Evolutionary conservation across 768 basidiomycete species (phyloP).

Genomic region (Tylopilus plumbeoviolaceoides): DNA sequence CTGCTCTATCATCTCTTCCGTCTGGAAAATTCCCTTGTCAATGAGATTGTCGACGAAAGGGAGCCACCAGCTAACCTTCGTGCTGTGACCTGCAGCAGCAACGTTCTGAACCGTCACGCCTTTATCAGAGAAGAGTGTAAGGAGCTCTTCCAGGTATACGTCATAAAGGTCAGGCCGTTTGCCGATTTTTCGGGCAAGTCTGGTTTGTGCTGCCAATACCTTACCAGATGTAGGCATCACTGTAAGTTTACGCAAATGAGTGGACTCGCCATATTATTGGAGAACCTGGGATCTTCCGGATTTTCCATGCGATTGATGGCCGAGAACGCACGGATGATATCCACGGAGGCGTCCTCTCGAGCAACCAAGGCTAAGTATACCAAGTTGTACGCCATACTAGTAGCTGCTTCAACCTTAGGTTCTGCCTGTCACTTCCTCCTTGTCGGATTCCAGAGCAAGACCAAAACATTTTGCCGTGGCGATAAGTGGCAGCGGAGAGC

Average conservation of each 20-base stretch:
- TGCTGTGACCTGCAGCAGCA: constrained; percentile 58
- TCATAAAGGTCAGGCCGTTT: constrained; percentile 75
- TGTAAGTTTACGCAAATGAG: neutral
- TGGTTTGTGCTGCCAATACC: constrained; percentile 89
- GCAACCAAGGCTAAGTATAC: constrained; percentile 85
- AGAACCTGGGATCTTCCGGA: constrained; percentile 82
- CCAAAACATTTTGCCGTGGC: constrained; percentile 90
- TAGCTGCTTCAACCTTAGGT: constrained; percentile 84
- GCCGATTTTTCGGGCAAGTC: constrained; percentile 75
- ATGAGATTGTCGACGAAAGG: neutral
- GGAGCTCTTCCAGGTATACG: constrained; percentile 74
- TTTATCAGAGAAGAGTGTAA: constrained; percentile 86
- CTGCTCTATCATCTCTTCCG: constrained; percentile 81
- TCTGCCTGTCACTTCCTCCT: constrained; percentile 88
- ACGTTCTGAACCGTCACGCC: constrained; percentile 86
- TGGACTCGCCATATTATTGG: constrained; percentile 79
- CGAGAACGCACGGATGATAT: constrained; percentile 83
- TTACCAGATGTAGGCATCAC: constrained; percentile 24
- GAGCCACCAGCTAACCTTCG: constrained; percentile 49
- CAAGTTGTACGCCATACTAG: constrained; percentile 86
- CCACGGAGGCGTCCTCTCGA: constrained; percentile 70
- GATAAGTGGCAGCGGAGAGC: constrained; percentile 71
- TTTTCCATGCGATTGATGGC: constrained; percentile 82
- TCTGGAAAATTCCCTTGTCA: constrained; percentile 36
- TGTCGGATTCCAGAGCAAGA: constrained; percentile 80